phyloP scores from a whole-genome alignment of 441 rosid species.

The Gossypium laxum region DNA sequence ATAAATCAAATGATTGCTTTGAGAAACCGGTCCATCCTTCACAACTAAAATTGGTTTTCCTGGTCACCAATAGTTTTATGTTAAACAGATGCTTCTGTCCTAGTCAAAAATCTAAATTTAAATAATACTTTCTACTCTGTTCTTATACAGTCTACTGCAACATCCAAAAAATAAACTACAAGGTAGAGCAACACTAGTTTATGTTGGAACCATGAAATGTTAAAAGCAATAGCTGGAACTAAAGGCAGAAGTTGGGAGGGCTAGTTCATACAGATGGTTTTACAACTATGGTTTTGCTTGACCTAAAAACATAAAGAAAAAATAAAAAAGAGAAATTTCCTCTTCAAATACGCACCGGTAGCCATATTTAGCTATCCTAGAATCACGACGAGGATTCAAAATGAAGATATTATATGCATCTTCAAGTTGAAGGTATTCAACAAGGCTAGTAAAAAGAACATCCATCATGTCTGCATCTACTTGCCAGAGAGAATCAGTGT shows the following conservation, averaged over 20 bases:
- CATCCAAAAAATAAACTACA: neutral
- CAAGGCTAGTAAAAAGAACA: conserved; percentile 73
- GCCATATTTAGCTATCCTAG: conserved; percentile 59
- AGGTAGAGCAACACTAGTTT: neutral
- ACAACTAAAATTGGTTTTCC: neutral
- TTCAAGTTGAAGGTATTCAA: conserved; percentile 75
- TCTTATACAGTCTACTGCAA: neutral
- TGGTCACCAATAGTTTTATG: neutral
- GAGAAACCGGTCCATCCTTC: neutral
- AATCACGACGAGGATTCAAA: conserved; percentile 60
- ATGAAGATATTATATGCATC: conserved; percentile 78
- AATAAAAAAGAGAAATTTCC: neutral
- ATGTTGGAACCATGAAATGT: neutral
- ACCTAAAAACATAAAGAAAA: neutral
- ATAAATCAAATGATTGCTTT: neutral
- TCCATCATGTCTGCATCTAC: conserved; percentile 86
- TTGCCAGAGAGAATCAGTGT: conserved; percentile 58
- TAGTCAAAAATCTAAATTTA: neutral
- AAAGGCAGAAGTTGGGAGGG: neutral
- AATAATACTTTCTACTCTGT: neutral
- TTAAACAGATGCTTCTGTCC: neutral
- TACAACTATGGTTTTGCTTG: neutral
- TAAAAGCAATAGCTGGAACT: neutral
- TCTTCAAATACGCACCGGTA: conserved; percentile 47
- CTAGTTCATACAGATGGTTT: neutral